These are phyloP conservation scores for Danielia reshetovae DNA, from an alignment of 805 yeast species.

Conservation along the genomic window DNA sequence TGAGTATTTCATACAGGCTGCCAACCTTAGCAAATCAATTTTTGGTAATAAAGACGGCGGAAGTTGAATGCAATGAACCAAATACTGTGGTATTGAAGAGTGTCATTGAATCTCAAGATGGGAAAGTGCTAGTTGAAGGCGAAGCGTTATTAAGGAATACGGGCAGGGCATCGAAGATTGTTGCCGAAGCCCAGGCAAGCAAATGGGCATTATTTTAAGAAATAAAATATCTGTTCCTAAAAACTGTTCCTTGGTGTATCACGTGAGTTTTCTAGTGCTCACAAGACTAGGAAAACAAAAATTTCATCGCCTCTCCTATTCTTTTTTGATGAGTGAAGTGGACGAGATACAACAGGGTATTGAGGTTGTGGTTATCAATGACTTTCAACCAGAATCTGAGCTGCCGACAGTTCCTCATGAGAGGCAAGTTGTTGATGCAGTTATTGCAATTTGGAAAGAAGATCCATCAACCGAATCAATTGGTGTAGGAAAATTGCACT, in stretches of 20 bases:
- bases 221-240: neutral
- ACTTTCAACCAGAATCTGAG: conserved; percentile 18
- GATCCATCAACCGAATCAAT: conserved; percentile 60
- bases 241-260: neutral
- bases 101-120: conserved; percentile 48
- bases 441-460: conserved; percentile 63
- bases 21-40: conserved; percentile 82
- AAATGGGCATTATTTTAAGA: conserved; percentile 1
- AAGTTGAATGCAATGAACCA: conserved; percentile 18
- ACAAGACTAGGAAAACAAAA: no score
- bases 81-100: conserved; percentile 44
- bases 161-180: conserved; percentile 6
- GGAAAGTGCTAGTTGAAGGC: conserved; percentile 56
- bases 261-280: no score
- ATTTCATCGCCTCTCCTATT: no score
- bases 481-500: conserved; percentile 52
- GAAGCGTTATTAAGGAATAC: conserved; percentile 38
- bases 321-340: no score
- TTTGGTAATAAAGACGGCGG: conserved; percentile 54
- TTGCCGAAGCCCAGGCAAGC: conserved; percentile 1
- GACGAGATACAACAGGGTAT: conserved; percentile 17
- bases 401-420: conserved; percentile 48
- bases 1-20: conserved; percentile 52
- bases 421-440: conserved; percentile 55
- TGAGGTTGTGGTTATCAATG: conserved; percentile 38